Conservation (phyloP, 805 yeast species). For the Sugiyamaella qingdaonensis region DNA sequence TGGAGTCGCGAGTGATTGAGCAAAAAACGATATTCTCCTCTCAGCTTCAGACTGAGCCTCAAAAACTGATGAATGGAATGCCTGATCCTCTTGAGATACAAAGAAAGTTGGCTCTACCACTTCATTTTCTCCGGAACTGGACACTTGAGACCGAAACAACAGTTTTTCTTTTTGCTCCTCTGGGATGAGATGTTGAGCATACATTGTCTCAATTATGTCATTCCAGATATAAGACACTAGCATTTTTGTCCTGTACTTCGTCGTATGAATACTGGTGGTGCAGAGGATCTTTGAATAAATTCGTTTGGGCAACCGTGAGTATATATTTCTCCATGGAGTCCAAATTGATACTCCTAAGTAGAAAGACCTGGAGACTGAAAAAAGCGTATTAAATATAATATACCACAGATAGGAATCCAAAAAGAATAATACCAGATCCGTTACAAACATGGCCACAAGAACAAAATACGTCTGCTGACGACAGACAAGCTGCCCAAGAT, state of each 20-base stretch:
- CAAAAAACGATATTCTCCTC: constrained; percentile 80
- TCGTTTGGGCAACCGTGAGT: constrained; percentile 77
- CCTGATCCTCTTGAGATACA: constrained; percentile 75
- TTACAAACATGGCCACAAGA: constrained; percentile 85
- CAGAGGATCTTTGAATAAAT: constrained; percentile 65
- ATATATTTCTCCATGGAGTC: constrained; percentile 99
- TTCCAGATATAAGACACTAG: constrained; percentile 77
- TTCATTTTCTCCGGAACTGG: constrained; percentile 45
- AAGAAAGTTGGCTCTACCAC: constrained; percentile 57
- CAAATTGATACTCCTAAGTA: constrained; percentile 97
- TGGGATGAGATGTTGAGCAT: constrained; percentile 70
- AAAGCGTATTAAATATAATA: constrained; percentile 87
- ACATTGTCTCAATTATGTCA: constrained; percentile 74
- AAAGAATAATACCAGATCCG: constrained; percentile 93
- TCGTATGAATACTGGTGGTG: constrained; percentile 40
- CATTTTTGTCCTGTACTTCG: constrained; percentile 42
- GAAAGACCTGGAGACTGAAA: constrained; percentile 96
- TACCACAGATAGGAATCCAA: constrained; percentile 99
- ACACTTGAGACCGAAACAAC: constrained; percentile 35
- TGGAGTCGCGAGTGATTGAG: constrained; percentile 83
- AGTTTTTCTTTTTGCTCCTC: constrained; percentile 61
- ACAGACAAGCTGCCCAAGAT: constrained; percentile 81
- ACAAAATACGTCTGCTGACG: constrained; percentile 81
- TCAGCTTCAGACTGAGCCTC: constrained; percentile 70
- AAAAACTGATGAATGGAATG: constrained; percentile 54